Conservation (phyloP, 345 rosid species). For the Arabidopsis thaliana region DNA sequence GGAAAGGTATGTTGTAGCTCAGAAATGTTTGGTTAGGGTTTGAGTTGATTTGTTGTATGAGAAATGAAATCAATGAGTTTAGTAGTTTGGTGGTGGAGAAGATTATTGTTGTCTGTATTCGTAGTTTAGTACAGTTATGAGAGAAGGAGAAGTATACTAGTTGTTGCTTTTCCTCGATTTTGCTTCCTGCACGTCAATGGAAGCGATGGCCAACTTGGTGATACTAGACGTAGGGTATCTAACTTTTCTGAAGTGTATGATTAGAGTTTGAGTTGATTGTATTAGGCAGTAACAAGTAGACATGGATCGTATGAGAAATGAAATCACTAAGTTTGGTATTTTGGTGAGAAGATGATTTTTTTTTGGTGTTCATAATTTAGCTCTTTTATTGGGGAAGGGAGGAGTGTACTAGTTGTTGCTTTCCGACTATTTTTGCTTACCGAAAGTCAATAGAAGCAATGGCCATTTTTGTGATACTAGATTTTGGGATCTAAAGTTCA, state of each 20-base stretch:
- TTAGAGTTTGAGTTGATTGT: not conserved
- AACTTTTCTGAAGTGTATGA: not conserved
- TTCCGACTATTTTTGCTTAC: not conserved
- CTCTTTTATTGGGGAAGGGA: not conserved
- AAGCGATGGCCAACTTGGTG: not conserved
- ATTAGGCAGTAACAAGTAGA: not conserved
- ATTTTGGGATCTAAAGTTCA: not conserved
- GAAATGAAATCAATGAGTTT: constrained; percentile 3
- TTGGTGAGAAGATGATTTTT: not conserved
- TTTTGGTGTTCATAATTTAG: not conserved
- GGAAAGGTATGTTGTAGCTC: constrained; percentile 63
- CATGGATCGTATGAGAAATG: not conserved
- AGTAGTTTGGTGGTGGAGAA: not conserved
- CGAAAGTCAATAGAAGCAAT: not conserved
- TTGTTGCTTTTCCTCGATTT: not conserved
- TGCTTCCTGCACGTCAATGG: not conserved
- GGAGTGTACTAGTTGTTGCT: not conserved
- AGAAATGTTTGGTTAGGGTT: not conserved
- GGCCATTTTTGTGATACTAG: not conserved
- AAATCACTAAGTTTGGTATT: not conserved
- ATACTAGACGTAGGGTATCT: not conserved
- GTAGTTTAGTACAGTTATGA: not conserved
- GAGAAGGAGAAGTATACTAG: not conserved
- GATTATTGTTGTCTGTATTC: not conserved
- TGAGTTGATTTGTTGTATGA: not conserved